Percentiles rank a stretch among this genome's conserved stretches.
These are phyloP conservation scores for Aspergillus asperescens DNA, from an alignment of 495 filamentous ascomycete genomes.

Conservation along the genomic window DNA sequence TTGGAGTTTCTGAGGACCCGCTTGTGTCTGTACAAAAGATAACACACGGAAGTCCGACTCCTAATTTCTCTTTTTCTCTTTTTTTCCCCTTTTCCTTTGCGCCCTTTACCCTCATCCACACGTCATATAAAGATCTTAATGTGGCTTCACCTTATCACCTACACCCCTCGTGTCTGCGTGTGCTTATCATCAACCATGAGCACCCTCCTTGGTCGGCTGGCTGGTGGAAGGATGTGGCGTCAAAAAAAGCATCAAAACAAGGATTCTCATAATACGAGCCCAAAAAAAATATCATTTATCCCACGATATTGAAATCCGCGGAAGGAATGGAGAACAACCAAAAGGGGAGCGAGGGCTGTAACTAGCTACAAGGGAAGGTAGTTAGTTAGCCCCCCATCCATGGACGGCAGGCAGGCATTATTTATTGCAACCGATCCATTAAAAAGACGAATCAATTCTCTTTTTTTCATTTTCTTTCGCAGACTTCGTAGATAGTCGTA, in stretches of 20 bases:
- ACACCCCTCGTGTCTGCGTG: slow-evolving; percentile 3
- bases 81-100: slow-evolving; percentile 12
- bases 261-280: slow-evolving; percentile 5
- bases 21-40: background rate
- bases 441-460: slow-evolving; percentile 13
- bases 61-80: slow-evolving; percentile 12
- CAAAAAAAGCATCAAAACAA: slow-evolving; percentile 24
- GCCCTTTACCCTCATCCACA: slow-evolving; percentile 6
- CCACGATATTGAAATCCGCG: slow-evolving; percentile 6
- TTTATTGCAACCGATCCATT: slow-evolving; percentile 8
- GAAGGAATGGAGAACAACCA: slow-evolving; percentile 5
- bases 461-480: background rate
- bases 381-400: slow-evolving; percentile 9
- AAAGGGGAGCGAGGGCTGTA: slow-evolving; percentile 13
- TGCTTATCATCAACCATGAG: background rate
- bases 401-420: slow-evolving; percentile 16
- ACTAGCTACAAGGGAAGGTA: too few species aligned
- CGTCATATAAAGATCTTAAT: slow-evolving; percentile 27
- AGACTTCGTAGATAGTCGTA: background rate
- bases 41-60: background rate
- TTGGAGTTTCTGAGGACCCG: background rate
- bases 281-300: slow-evolving; percentile 5
- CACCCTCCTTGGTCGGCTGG: slow-evolving; percentile 14
- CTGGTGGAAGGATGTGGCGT: slow-evolving; percentile 20
- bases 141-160: slow-evolving; percentile 26